These are phyloP conservation scores for Datisca glomerata DNA, from an alignment of 306 rosid species.

Conservation along the genomic window DNA sequence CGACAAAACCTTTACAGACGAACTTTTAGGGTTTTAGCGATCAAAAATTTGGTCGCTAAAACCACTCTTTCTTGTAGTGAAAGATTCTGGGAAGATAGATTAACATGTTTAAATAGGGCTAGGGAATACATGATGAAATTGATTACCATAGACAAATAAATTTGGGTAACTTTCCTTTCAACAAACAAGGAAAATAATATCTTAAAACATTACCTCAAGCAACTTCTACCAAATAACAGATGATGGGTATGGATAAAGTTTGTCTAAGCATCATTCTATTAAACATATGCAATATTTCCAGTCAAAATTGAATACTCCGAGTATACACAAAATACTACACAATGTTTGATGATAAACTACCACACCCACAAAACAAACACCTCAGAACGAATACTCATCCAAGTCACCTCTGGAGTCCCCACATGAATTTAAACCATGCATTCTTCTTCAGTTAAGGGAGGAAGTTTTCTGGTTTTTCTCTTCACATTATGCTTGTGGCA, in stretches of 20 bases:
- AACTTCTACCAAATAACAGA: background rate
- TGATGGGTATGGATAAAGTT: too few species aligned
- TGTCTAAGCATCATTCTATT: background rate
- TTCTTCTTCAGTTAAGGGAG: constrained; percentile 73
- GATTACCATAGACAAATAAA: too few species aligned
- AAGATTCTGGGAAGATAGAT: too few species aligned
- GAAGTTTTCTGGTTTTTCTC: constrained; percentile 73
- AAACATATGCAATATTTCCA: background rate
- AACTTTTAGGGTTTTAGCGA: too few species aligned
- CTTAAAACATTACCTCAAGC: too few species aligned
- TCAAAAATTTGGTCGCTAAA: too few species aligned
- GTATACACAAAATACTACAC: background rate
- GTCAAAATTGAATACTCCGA: background rate
- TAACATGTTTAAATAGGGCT: too few species aligned
- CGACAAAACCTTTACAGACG: too few species aligned
- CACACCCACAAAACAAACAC: background rate
- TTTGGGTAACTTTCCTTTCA: too few species aligned
- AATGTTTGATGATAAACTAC: background rate
- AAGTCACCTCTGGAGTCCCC: constrained; percentile 56
- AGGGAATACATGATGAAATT: too few species aligned
- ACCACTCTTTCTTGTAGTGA: too few species aligned
- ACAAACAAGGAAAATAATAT: too few species aligned
- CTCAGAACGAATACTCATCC: constrained; percentile 76
- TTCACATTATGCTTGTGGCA: constrained; percentile 90
- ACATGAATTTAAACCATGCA: constrained; percentile 53